Evolutionary conservation across 176 grass and related monocot species (phyloP).

Genomic region (Hyparrhenia diplandra): DNA sequence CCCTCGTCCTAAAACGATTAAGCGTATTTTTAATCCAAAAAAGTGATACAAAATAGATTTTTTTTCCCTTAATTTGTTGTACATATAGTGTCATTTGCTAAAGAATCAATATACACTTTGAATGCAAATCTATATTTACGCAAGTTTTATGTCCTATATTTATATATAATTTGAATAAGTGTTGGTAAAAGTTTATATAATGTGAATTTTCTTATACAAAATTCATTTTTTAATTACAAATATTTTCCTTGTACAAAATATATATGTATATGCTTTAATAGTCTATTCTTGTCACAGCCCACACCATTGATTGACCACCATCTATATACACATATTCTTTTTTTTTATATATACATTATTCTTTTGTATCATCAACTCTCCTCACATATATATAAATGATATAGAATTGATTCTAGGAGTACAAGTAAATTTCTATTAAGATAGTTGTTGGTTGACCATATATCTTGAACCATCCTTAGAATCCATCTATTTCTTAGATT

Average conservation of each 20-base stretch:
- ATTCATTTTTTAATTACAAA: background rate
- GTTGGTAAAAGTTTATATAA: background rate
- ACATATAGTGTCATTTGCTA: background rate
- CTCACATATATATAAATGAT: background rate
- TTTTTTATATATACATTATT: background rate
- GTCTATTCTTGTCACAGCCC: background rate
- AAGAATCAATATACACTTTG: background rate
- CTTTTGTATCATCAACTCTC: background rate
- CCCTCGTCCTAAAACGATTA: background rate
- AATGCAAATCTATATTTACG: background rate
- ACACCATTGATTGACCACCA: background rate
- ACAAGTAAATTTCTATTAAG: constrained; percentile 35
- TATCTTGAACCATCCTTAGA: constrained; percentile 6
- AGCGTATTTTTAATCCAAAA: background rate
- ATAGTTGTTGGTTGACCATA: constrained; percentile 12
- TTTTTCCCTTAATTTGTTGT: background rate
- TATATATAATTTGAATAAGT: background rate
- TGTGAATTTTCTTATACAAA: background rate
- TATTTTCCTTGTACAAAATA: background rate
- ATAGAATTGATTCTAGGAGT: background rate
- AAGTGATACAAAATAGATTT: background rate
- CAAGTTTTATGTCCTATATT: background rate
- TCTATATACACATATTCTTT: background rate
- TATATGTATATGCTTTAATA: background rate
- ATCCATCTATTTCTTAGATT: background rate